These are phyloP conservation scores for Colletotrichum somersetense DNA, from an alignment of 2,329 filamentous ascomycete genomes.

Conservation along the genomic window DNA sequence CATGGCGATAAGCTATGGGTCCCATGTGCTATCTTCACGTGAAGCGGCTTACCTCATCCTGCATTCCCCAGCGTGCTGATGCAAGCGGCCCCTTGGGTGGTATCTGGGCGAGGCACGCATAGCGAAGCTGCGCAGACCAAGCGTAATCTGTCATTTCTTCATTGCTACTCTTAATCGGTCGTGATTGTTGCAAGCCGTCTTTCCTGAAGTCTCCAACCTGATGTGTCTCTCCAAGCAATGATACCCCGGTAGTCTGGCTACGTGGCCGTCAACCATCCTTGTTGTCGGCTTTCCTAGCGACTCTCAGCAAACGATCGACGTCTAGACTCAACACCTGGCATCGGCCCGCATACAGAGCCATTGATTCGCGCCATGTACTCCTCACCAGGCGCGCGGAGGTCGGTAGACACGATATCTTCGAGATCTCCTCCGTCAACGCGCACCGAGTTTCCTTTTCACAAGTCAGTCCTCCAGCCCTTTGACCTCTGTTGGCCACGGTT, in stretches of 20 bases:
- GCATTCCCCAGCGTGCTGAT: conserved; percentile 17
- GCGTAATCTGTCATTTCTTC: conserved; percentile 24
- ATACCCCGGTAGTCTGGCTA: conserved; percentile 60
- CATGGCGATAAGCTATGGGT: neutral
- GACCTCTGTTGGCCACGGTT: conserved; percentile 15
- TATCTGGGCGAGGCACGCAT: conserved; percentile 22
- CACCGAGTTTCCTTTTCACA: conserved; percentile 71
- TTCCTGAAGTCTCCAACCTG: conserved; percentile 12
- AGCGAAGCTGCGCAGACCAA: conserved; percentile 29
- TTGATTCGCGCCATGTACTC: conserved; percentile 66
- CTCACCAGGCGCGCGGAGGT: conserved; percentile 70
- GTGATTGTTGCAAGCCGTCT: conserved; percentile 20
- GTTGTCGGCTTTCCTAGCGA: conserved; percentile 49
- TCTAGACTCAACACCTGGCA: conserved; percentile 22
- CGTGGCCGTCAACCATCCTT: conserved; percentile 53
- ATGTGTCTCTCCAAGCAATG: conserved; percentile 55
- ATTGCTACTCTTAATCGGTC: conserved; percentile 7
- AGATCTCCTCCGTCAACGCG: conserved; percentile 63
- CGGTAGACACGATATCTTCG: conserved; percentile 73
- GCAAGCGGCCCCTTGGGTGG: conserved; percentile 21
- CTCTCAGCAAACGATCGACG: conserved; percentile 31
- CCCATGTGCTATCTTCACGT: conserved; percentile 36
- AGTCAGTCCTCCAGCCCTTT: conserved; percentile 54
- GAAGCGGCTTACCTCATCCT: conserved; percentile 20
- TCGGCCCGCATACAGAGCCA: conserved; percentile 20